Percentiles rank a stretch among this genome's conserved stretches.
Conservation (phyloP, 371 early-diverging fungal genomes). For the Encephalitozoon intestinalis region DNA sequence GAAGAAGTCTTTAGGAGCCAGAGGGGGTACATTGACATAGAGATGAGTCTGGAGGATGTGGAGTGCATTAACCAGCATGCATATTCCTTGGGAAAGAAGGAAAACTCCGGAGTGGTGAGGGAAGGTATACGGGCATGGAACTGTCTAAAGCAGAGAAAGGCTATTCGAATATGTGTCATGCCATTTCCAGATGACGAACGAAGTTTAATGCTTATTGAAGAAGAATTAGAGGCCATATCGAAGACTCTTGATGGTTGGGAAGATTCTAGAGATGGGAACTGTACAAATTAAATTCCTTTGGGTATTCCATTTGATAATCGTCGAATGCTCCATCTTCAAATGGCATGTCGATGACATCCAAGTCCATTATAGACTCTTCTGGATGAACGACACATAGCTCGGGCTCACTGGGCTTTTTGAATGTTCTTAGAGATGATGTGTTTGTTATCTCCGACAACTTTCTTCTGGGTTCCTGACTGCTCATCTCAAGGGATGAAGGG, state of each 20-base stretch:
- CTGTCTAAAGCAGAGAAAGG: neutral
- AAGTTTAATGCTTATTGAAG: neutral
- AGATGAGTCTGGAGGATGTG: neutral
- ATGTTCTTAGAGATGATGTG: neutral
- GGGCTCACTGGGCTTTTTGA: neutral
- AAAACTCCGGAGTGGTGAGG: neutral
- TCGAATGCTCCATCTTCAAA: neutral
- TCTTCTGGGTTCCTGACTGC: neutral
- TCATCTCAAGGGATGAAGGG: neutral
- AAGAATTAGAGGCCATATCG: neutral
- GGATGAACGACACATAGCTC: neutral
- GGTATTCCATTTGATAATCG: neutral
- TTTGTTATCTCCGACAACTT: conserved; percentile 1
- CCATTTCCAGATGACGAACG: conserved; percentile 7
- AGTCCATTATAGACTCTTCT: neutral
- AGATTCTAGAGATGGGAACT: neutral
- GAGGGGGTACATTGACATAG: neutral
- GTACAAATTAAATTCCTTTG: neutral
- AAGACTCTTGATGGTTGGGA: neutral
- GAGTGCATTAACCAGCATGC: neutral
- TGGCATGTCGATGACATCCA: conserved; percentile 1
- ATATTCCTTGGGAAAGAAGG: neutral
- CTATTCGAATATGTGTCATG: neutral
- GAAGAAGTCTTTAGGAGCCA: neutral
- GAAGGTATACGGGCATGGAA: neutral